Evolutionary conservation across 768 basidiomycete species (phyloP).

Genomic region (Mycena haematopus): DNA sequence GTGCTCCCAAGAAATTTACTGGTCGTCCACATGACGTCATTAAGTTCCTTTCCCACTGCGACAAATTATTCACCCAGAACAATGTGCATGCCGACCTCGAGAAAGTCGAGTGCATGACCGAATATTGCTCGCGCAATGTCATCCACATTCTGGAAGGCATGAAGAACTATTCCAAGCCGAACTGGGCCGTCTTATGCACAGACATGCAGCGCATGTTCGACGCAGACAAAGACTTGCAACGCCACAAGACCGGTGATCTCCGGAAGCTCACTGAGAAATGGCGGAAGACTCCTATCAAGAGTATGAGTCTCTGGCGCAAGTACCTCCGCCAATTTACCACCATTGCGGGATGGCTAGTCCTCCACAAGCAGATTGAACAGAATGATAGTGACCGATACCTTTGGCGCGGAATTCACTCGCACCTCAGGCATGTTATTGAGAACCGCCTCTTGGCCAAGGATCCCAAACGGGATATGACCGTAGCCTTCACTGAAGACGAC

Average conservation of each 20-base stretch:
- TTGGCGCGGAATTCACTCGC: background rate
- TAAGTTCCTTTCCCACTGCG: background rate
- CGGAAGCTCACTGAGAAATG: slow-evolving; percentile 6
- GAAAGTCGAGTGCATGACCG: background rate
- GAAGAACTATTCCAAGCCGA: slow-evolving; percentile 5
- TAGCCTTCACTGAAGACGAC: background rate
- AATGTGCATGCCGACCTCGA: slow-evolving; percentile 3
- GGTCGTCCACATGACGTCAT: background rate
- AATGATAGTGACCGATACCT: background rate
- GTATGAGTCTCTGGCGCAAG: slow-evolving; percentile 2
- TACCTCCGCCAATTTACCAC: slow-evolving; percentile 4
- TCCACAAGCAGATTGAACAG: background rate
- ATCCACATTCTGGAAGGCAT: slow-evolving; percentile 17
- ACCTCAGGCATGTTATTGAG: background rate
- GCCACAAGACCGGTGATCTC: background rate
- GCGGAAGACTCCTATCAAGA: slow-evolving; percentile 1
- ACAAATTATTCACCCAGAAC: slow-evolving; percentile 6
- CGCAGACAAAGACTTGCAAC: slow-evolving; percentile 11
- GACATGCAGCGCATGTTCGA: slow-evolving; percentile 11
- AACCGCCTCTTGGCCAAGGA: slow-evolving; percentile 2
- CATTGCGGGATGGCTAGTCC: slow-evolving; percentile 1
- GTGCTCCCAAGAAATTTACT: slow-evolving; percentile 14
- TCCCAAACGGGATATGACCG: slow-evolving; percentile 7
- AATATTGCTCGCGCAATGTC: slow-evolving; percentile 12
- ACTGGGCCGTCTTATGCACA: background rate